Conservation (phyloP, 140 eudicot species). For the Stevia rebaudiana region DNA sequence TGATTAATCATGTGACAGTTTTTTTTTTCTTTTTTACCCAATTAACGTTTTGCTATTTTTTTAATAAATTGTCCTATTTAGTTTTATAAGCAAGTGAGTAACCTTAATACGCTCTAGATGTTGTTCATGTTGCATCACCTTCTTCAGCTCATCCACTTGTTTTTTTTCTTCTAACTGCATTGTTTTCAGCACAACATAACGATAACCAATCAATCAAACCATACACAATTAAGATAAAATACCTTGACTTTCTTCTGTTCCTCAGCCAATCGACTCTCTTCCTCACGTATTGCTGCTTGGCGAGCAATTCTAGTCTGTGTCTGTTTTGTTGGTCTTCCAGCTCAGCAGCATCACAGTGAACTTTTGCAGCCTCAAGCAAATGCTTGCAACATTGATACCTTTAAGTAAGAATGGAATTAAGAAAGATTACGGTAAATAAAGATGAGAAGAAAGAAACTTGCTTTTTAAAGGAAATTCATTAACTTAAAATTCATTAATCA, state of each 20-base stretch:
- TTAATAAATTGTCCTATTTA: too few species aligned
- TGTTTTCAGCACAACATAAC: slow-evolving; percentile 18
- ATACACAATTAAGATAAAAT: slow-evolving; percentile 1
- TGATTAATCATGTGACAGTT: too few species aligned
- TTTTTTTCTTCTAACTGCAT: slow-evolving; percentile 89
- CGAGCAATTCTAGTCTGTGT: slow-evolving; percentile 78
- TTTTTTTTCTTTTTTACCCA: too few species aligned
- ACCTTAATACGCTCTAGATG: slow-evolving; percentile 92
- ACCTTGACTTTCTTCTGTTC: slow-evolving; percentile 85
- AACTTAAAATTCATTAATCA: too few species aligned
- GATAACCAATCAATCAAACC: slow-evolving; percentile 17
- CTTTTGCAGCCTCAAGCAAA: slow-evolving; percentile 84
- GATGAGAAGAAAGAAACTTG: too few species aligned
- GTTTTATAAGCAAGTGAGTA: too few species aligned
- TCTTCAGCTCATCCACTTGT: slow-evolving; percentile 87
- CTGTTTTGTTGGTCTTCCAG: slow-evolving; percentile 63
- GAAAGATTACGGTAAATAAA: too few species aligned
- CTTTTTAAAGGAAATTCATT: too few species aligned
- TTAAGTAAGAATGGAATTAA: too few species aligned
- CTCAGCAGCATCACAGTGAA: slow-evolving; percentile 90
- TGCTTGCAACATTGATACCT: slow-evolving; percentile 93
- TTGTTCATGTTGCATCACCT: slow-evolving; percentile 79
- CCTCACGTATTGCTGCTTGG: slow-evolving; percentile 79
- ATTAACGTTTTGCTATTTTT: too few species aligned
- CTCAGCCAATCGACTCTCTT: slow-evolving; percentile 76